These are phyloP conservation scores for Pythium vanterpoolii DNA, from an alignment of 352 stramenopile genomes.

Conservation along the genomic window DNA sequence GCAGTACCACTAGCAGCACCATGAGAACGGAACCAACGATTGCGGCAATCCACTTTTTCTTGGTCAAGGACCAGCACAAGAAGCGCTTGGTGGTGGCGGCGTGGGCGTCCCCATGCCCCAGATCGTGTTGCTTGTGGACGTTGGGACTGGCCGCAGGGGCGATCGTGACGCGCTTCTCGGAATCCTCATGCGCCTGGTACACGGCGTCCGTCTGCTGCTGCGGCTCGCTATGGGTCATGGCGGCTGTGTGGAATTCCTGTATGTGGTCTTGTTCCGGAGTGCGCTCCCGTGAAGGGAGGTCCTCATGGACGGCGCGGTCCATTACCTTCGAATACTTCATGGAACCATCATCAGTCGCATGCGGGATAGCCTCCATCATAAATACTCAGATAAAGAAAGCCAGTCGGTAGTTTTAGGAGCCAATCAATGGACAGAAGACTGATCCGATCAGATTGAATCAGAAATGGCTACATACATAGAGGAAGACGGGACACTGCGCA, in stretches of 20 bases:
- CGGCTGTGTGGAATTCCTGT: neutral
- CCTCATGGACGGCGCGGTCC: neutral
- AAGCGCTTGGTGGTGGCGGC: slow-evolving; percentile 28
- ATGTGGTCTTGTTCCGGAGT: neutral
- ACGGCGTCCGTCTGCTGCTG: neutral
- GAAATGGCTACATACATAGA: no score
- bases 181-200: neutral
- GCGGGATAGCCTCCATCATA: no score
- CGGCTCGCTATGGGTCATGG: slow-evolving; percentile 3
- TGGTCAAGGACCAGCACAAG: slow-evolving; percentile 52
- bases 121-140: slow-evolving; percentile 5
- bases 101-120: neutral
- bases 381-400: no score
- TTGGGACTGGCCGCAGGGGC: no score
- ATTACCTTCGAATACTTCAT: no score
- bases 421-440: neutral
- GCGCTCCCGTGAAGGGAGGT: neutral
- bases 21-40: slow-evolving; percentile 38
- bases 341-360: no score
- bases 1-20: slow-evolving; percentile 39
- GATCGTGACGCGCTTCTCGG: neutral
- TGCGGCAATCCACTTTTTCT: slow-evolving; percentile 43
- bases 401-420: no score
- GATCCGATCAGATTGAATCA: neutral
- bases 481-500: neutral